Conservation (phyloP, 345 rosid genomes). For the Hibiscus tridactylites region DNA sequence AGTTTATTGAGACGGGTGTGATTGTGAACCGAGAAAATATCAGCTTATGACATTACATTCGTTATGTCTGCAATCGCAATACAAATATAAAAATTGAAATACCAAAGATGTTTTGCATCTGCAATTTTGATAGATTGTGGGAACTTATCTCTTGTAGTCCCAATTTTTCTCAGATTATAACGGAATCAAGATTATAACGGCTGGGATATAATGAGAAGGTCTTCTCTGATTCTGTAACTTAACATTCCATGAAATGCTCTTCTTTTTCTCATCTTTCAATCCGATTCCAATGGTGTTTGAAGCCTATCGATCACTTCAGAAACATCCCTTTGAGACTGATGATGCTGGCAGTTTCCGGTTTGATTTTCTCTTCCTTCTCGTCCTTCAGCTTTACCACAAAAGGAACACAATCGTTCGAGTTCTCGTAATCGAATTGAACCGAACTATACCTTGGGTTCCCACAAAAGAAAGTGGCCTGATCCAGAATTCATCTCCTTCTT, state of each 20-base stretch:
- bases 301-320: background rate
- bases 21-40: background rate
- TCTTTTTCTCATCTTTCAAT: conserved; percentile 7
- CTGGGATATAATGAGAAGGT: too few species aligned
- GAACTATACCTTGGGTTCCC: conserved; percentile 29
- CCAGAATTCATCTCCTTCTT: conserved; percentile 14
- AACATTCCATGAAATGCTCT: background rate
- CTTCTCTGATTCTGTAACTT: background rate
- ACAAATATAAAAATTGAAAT: too few species aligned
- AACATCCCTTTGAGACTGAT: background rate
- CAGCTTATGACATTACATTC: background rate
- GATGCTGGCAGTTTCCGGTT: background rate
- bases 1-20: background rate
- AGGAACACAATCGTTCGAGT: conserved; percentile 28
- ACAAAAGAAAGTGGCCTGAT: conserved; percentile 19
- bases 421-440: conserved; percentile 40
- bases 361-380: background rate
- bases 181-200: too few species aligned
- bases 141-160: too few species aligned
- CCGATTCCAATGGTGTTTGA: conserved; percentile 2
- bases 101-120: too few species aligned
- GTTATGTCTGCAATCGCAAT: too few species aligned
- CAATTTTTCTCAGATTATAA: too few species aligned
- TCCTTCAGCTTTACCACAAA: conserved; percentile 36
- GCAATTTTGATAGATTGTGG: too few species aligned